Conservation (phyloP, 257 asterid species). For the Solanum chilense region DNA sequence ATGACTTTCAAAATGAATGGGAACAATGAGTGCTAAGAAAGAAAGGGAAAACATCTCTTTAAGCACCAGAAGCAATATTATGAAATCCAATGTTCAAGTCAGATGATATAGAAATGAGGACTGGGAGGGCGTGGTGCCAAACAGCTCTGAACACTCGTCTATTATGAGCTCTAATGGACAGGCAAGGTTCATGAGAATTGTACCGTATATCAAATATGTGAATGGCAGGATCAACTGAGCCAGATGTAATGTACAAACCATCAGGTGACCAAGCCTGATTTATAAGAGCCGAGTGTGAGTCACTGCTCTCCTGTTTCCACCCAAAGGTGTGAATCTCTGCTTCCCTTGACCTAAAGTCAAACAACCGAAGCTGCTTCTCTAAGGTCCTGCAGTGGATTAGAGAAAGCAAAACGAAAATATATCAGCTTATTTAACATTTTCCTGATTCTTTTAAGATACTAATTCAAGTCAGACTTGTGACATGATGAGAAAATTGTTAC, state of each 20-base stretch:
- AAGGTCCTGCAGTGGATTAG: constrained; percentile 43
- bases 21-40: background rate
- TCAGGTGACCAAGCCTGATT: constrained; percentile 94
- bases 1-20: background rate
- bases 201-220: constrained; percentile 81
- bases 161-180: constrained; percentile 71
- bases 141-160: constrained; percentile 90
- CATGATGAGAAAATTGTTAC: background rate
- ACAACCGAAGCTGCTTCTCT: constrained; percentile 68
- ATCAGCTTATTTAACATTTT: background rate
- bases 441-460: background rate
- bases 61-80: constrained; percentile 17
- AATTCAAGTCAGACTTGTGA: background rate
- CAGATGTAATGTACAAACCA: constrained; percentile 70
- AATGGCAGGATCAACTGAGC: constrained; percentile 78
- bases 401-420: background rate
- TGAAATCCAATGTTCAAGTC: constrained; percentile 80
- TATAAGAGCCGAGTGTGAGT: constrained; percentile 79
- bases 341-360: constrained; percentile 52
- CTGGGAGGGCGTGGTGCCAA: constrained; percentile 75
- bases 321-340: constrained; percentile 61
- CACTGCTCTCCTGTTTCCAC: constrained; percentile 89
- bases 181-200: constrained; percentile 50
- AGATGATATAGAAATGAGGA: constrained; percentile 81
- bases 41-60: background rate